Conservation (phyloP, 441 rosid species). For the Euphorbia schlechtendalii region DNA sequence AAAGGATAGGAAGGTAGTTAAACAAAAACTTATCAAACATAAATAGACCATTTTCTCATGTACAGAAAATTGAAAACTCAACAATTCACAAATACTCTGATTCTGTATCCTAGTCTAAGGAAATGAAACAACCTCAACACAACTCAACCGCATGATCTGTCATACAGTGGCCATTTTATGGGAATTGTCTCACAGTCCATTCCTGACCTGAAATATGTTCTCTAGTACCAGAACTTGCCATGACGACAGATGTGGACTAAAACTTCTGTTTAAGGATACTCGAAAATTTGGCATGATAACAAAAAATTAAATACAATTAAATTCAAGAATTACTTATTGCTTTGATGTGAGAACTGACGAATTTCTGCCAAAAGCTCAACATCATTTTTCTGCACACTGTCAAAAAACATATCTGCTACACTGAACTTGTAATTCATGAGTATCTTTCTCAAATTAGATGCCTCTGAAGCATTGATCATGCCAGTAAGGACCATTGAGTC, state of each 20-base stretch:
- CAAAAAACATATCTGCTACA: constrained; percentile 39
- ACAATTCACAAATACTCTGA: not conserved
- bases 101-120: not conserved
- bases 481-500: constrained; percentile 71
- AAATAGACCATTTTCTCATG: not conserved
- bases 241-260: not conserved
- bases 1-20: not conserved
- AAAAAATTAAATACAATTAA: not conserved
- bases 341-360: constrained; percentile 36
- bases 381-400: constrained; percentile 44
- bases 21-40: not conserved
- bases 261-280: not conserved
- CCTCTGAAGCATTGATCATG: constrained; percentile 45
- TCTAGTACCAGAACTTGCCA: not conserved
- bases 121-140: constrained; percentile 1
- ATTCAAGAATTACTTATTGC: constrained; percentile 37
- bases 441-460: constrained; percentile 50
- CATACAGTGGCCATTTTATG: too few species aligned
- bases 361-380: constrained; percentile 53
- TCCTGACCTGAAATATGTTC: not conserved
- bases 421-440: constrained; percentile 41
- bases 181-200: not conserved
- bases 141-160: not conserved
- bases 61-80: not conserved
- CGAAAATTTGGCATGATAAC: not conserved